Percentiles rank a stretch among this genome's conserved stretches.
Conservation (phyloP, 768 basidiomycete genomes). For the Chiua virens region DNA sequence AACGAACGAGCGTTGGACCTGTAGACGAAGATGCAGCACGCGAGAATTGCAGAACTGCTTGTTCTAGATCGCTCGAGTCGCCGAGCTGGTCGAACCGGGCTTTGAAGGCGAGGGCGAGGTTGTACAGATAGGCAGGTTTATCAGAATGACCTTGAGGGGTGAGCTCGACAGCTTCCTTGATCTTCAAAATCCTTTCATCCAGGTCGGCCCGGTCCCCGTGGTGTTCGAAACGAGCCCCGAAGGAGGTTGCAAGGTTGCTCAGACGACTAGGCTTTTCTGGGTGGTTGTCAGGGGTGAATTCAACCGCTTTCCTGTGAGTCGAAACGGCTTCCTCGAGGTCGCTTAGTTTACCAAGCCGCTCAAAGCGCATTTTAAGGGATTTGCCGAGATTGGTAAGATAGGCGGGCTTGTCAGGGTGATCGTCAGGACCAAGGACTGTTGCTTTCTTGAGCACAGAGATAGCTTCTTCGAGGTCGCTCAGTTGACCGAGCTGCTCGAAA, state of each 20-base stretch:
- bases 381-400: background rate
- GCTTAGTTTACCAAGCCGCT: background rate
- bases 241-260: background rate
- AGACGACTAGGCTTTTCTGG: background rate
- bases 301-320: background rate
- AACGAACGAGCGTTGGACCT: too few relatives aligned
- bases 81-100: too few relatives aligned
- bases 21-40: background rate
- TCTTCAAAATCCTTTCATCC: constrained; percentile 1
- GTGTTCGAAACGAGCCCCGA: background rate
- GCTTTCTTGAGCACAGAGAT: background rate
- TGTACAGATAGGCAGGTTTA: too few relatives aligned
- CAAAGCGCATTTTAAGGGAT: background rate
- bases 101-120: too few relatives aligned
- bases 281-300: background rate
- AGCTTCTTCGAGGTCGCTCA: background rate
- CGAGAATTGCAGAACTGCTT: too few relatives aligned
- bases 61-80: too few relatives aligned
- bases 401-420: background rate
- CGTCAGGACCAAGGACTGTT: background rate
- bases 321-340: background rate
- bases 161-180: constrained; percentile 2
- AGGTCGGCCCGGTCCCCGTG: background rate
- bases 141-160: constrained; percentile 6
- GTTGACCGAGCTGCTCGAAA: background rate